Percentiles rank a stretch among this genome's conserved stretches.
phyloP scores from a whole-genome alignment of 1,139 yeast genomes.

The Yamadazyma oceani region DNA sequence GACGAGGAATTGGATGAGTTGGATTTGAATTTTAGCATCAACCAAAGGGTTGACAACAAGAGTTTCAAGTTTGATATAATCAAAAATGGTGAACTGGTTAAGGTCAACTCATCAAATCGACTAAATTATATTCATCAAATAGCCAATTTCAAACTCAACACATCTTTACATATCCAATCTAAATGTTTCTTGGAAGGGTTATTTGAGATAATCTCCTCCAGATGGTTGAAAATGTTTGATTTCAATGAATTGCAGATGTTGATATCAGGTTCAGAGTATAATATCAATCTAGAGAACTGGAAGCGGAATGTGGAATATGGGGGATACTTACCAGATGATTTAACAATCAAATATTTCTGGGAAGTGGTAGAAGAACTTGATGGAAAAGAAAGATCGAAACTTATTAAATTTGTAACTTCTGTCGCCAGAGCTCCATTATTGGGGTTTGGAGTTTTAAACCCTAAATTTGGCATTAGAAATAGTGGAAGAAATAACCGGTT shows the following conservation, averaged over 20 bases:
- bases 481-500: constrained; percentile 60
- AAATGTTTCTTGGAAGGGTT: constrained; percentile 70
- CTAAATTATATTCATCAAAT: constrained; percentile 75
- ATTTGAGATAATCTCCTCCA: constrained; percentile 61
- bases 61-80: constrained; percentile 54
- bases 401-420: constrained; percentile 86
- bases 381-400: constrained; percentile 56
- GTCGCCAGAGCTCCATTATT: constrained; percentile 88
- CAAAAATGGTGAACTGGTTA: constrained; percentile 53
- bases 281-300: constrained; percentile 72
- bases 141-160: constrained; percentile 78
- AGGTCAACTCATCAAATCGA: constrained; percentile 62
- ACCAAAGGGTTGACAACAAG: constrained; percentile 42
- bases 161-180: constrained; percentile 58
- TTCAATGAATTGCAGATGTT: constrained; percentile 80
- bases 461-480: constrained; percentile 78
- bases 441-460: constrained; percentile 75
- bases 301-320: constrained; percentile 61
- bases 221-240: constrained; percentile 84
- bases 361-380: constrained; percentile 69
- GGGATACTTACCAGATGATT: constrained; percentile 60
- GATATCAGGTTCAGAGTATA: constrained; percentile 76
- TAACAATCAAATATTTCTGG: constrained; percentile 69
- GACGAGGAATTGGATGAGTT: constrained; percentile 57
- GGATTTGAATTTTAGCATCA: constrained; percentile 65